Base-by-base conservation (phyloP, 169 alveolate genomes). In the Toxoplasma gondii region DNA sequence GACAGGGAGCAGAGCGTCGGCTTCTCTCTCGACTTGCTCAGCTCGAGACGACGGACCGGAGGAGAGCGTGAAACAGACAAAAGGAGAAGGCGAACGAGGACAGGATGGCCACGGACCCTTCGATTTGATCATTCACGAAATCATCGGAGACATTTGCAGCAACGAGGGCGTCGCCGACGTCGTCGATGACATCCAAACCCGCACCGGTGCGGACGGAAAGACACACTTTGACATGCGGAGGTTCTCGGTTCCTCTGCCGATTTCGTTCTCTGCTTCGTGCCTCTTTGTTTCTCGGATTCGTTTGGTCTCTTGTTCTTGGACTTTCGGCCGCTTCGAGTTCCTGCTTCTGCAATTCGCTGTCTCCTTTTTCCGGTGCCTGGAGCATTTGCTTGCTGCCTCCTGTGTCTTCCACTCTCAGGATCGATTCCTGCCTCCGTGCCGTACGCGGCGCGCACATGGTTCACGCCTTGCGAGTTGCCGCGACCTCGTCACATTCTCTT, bases 121-220 rank as follows among this genome's bases (percentile, higher is more conserved):
- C 54, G 94, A 81, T 19, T n/a, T 92, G 91, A n/a, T 93, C 64
- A 69, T 93, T 43, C 95, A 93, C 58, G 95, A 93, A 24, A 84
- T 93, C 49, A 84, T 93, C 74, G 95, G 95, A 41, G 95, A 93
- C 43, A 58, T 93, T 9, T 54, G 86, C 64, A 86, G 95, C 86
- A 93, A 93, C 81, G 95, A 93, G 45, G 95, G 95, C 24, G 95
- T 93, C n/a, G 95, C 94, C 41, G 95, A 93, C 70, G 93, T 93
- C 36, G 49, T 93, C n/a, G 53, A 58, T 43, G 95, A 93, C 82
- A 74, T 93, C 0, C 95, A 93, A 34, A 10, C 58, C 12, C 81
- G 95, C 49, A 93, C 93, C 34, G 93, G 95, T 93, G 39, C 7
- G 93, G 5, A 12, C n/a, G 41, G 38, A 36, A 17, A 19, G 27